Percentiles rank a stretch among this genome's conserved stretches.
These are phyloP conservation scores for Narthecium ossifragum DNA, from an alignment of 106 monocot genomes.

Conservation along the genomic window DNA sequence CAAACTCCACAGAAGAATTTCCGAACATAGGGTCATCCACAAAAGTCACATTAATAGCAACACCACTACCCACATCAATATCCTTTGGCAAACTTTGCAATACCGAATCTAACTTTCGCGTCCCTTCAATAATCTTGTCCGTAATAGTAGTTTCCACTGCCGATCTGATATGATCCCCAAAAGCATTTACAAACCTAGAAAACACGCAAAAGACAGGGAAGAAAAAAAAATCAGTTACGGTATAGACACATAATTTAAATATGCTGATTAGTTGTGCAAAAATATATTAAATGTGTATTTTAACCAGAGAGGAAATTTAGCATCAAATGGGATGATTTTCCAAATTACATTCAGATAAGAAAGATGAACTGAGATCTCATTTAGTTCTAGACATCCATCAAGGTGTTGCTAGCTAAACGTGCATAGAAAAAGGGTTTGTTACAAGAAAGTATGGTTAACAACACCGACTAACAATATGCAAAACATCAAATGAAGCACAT, in stretches of 20 bases:
- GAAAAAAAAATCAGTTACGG: too few relatives aligned
- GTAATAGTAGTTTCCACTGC: conserved; percentile 66
- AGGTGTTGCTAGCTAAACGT: too few relatives aligned
- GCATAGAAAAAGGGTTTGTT: too few relatives aligned
- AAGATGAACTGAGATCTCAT: too few relatives aligned
- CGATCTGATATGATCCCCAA: conserved; percentile 65
- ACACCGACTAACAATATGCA: neutral
- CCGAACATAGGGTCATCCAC: conserved; percentile 55
- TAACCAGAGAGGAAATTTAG: too few relatives aligned
- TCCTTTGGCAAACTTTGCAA: conserved; percentile 69
- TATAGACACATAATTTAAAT: too few relatives aligned
- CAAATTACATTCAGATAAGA: too few relatives aligned
- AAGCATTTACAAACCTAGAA: conserved; percentile 82
- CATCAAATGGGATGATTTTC: too few relatives aligned
- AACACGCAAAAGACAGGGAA: neutral
- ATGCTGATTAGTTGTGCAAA: too few relatives aligned
- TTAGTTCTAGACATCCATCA: too few relatives aligned
- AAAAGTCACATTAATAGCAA: conserved; percentile 75
- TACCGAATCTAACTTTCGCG: conserved; percentile 54
- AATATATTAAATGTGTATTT: too few relatives aligned
- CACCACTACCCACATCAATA: conserved; percentile 51
- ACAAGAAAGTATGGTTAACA: neutral
- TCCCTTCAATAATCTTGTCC: conserved; percentile 57
- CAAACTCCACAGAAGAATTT: conserved; percentile 65
- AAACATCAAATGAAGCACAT: neutral